Percentiles rank a stretch among this genome's conserved stretches.
Evolutionary conservation across 2,329 filamentous ascomycete species (phyloP).

Genomic region (Coniochaeta ligniaria): DNA sequence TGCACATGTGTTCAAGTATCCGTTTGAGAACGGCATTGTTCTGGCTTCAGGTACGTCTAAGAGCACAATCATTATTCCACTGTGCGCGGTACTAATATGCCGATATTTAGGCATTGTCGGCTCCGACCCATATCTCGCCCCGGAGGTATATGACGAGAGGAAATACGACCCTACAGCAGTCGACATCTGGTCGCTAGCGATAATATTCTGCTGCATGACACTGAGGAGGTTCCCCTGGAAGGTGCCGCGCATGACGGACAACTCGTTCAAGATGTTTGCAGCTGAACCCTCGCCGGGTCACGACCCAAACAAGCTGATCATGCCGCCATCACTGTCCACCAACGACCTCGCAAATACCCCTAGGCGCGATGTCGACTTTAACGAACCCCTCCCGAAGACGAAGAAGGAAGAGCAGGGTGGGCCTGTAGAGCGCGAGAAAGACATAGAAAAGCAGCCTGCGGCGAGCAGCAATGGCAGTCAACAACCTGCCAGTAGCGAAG

Average conservation of each 20-base stretch:
- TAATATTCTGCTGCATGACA: conserved; percentile 99
- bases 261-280: conserved; percentile 90
- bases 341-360: conserved; percentile 31
- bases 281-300: conserved; percentile 73
- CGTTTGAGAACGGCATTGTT: conserved; percentile 85
- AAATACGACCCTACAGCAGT: conserved; percentile 92
- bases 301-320: conserved; percentile 46
- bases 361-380: conserved; percentile 14
- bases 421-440: background rate
- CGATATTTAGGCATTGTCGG: conserved; percentile 54
- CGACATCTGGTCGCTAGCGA: conserved; percentile 96
- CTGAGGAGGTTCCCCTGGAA: conserved; percentile 96
- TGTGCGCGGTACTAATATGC: background rate
- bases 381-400: conserved; percentile 2
- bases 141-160: conserved; percentile 89
- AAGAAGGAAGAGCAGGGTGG: conserved; percentile 1
- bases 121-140: conserved; percentile 91
- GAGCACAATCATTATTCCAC: background rate
- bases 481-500: conserved; percentile 29
- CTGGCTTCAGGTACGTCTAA: conserved; percentile 63
- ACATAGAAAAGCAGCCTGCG: conserved; percentile 3
- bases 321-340: conserved; percentile 36
- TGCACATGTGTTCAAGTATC: conserved; percentile 94
- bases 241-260: conserved; percentile 82
- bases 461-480: conserved; percentile 1